phyloP scores from a whole-genome alignment of 2,329 filamentous ascomycete genomes.

The Cladosporium sphaerospermum region DNA sequence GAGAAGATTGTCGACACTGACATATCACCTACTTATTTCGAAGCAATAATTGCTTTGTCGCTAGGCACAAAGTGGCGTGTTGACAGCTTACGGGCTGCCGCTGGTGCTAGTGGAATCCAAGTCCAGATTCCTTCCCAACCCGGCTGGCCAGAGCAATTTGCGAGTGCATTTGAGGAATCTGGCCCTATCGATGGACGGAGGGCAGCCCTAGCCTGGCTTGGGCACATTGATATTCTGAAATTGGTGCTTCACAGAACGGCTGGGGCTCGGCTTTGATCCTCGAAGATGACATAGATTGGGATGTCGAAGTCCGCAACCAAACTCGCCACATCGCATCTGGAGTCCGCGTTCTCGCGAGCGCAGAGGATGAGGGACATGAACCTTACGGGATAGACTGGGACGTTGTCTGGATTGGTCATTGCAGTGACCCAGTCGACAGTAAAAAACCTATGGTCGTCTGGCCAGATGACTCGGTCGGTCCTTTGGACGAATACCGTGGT shows the following conservation, averaged over 20 bases:
- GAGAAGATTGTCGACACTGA: neutral
- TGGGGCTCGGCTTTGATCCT: slow-evolving; percentile 26
- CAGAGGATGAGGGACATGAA: neutral
- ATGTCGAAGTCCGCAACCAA: slow-evolving; percentile 25
- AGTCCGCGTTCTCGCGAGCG: neutral
- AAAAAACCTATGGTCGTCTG: neutral
- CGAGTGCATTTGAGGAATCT: neutral
- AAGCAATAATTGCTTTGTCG: neutral
- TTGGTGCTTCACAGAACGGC: slow-evolving; percentile 24
- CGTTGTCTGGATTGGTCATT: slow-evolving; percentile 36
- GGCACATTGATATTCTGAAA: slow-evolving; percentile 29
- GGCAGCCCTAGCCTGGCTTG: slow-evolving; percentile 21
- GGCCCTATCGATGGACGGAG: neutral
- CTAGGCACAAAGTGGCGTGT: neutral
- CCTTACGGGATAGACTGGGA: slow-evolving; percentile 33
- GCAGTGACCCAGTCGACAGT: slow-evolving; percentile 24
- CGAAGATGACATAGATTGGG: slow-evolving; percentile 37
- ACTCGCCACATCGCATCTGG: neutral
- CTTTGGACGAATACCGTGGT: slow-evolving; percentile 19
- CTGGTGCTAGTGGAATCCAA: neutral
- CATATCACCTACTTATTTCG: neutral
- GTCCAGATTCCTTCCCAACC: neutral
- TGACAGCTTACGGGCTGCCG: neutral
- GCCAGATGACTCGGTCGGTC: neutral
- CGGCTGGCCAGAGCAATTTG: neutral